Percentiles rank a stretch among this genome's conserved stretches.
These are phyloP conservation scores for Eutrema japonicum DNA, from an alignment of 345 rosid species.

Conservation along the genomic window DNA sequence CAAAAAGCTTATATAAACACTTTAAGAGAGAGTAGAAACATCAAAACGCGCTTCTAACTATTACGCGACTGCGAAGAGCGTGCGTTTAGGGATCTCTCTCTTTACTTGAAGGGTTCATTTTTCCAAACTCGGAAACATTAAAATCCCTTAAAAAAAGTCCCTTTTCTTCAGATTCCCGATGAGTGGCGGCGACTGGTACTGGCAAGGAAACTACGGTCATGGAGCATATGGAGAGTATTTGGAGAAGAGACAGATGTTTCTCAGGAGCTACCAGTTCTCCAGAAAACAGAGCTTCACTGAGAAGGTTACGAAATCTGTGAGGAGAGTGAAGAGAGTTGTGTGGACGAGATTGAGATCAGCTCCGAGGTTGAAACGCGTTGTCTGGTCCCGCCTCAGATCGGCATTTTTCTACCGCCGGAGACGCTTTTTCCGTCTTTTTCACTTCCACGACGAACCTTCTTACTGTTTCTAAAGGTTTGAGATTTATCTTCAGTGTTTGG, in stretches of 20 bases:
- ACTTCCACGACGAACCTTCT: conserved; percentile 37
- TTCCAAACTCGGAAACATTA: conserved; percentile 1
- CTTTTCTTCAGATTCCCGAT: conserved; percentile 28
- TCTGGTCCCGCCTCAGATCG: conserved; percentile 56
- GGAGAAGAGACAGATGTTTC: conserved; percentile 83
- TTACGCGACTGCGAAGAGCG: conserved; percentile 2
- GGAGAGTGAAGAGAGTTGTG: conserved; percentile 51
- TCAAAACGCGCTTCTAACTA: conserved; percentile 15
- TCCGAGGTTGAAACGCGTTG: conserved; percentile 51
- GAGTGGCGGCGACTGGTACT: conserved; percentile 14
- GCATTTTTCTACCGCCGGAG: conserved; percentile 51
- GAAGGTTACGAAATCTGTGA: conserved; percentile 50
- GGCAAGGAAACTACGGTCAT: neutral
- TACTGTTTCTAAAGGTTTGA: conserved; percentile 40
- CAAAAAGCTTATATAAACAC: neutral
- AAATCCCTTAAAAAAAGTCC: neutral
- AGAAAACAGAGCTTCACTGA: conserved; percentile 59
- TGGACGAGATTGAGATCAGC: conserved; percentile 55
- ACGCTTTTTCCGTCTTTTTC: conserved; percentile 57
- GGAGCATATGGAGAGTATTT: conserved; percentile 42
- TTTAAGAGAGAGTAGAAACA: neutral
- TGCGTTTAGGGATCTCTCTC: neutral
- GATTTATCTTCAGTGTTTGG: neutral
- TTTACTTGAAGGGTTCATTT: neutral
- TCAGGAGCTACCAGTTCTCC: conserved; percentile 78